Percentiles rank a stretch among this genome's conserved stretches.
phyloP scores from a whole-genome alignment of 805 yeast genomes.

The Nakazawaea holstii region DNA sequence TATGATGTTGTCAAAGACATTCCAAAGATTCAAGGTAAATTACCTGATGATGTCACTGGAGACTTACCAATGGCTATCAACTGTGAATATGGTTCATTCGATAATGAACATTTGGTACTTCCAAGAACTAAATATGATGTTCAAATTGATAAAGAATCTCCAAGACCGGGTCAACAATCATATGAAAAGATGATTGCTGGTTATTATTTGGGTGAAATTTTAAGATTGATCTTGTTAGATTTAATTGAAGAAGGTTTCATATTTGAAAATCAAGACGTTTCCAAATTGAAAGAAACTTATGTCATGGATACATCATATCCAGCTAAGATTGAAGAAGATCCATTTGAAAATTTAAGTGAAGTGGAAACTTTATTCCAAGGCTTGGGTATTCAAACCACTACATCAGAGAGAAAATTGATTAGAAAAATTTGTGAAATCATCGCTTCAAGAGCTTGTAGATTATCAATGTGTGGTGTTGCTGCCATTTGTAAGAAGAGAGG shows the following conservation, averaged over 20 bases:
- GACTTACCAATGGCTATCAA: slow-evolving; percentile 88
- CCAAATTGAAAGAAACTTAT: slow-evolving; percentile 57
- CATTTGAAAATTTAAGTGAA: slow-evolving; percentile 74
- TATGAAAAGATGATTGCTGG: slow-evolving; percentile 98
- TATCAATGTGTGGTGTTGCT: slow-evolving; percentile 92
- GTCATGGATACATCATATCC: slow-evolving; percentile 88
- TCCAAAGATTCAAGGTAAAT: slow-evolving; percentile 74
- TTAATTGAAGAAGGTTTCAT: slow-evolving; percentile 58
- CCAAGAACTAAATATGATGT: slow-evolving; percentile 91
- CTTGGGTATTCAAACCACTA: slow-evolving; percentile 61
- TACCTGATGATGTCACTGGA: slow-evolving; percentile 55
- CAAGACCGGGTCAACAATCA: slow-evolving; percentile 94
- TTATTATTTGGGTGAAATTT: slow-evolving; percentile 88
- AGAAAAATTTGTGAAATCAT: slow-evolving; percentile 80
- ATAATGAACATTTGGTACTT: slow-evolving; percentile 75
- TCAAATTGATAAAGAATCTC: slow-evolving; percentile 76
- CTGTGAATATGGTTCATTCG: slow-evolving; percentile 98
- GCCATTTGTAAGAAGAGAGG: slow-evolving; percentile 88
- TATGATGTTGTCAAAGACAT: slow-evolving; percentile 69
- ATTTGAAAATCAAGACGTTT: slow-evolving; percentile 64
- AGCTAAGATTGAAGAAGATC: slow-evolving; percentile 83
- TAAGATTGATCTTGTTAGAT: slow-evolving; percentile 77
- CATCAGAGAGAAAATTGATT: slow-evolving; percentile 74
- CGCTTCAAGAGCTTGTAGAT: slow-evolving; percentile 89
- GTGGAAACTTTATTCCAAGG: slow-evolving; percentile 62